Evolutionary conservation across 1,284 basidiomycete species (phyloP), one percentile per base, ranked within the genome.

Genomic region (Leccinum fallax): DNA sequence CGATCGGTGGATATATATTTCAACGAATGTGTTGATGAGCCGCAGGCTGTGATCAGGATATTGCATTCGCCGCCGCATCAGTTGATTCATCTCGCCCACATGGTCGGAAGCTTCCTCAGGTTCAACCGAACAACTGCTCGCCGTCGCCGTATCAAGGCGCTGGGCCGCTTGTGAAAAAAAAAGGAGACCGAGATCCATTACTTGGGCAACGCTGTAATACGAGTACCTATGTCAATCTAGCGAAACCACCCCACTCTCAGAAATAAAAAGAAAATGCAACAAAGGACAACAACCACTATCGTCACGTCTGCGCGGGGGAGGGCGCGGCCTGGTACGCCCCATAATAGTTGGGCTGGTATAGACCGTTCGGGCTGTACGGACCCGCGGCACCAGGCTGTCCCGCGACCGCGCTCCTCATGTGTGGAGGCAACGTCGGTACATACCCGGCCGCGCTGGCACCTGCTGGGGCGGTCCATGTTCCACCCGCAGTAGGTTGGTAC

Each of bases 391-490:
- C 64, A 5, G 67, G 57, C 55, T 74, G 76, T 16, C 70, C 70
- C 1, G 64, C 53, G n/a, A 66, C 72, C 3, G 62, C 61, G 10
- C 53, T 65, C 57, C 72, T 60, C 71, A 81, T 70, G 60, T 81
- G 81, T 53, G 77, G 70, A 5, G 80, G 81, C 15, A 83, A 66
- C 26, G 77, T 80, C n/a, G 80, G 75, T 3, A 79, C 69, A 36
- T 74, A 75, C 2, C 71, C 71, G 5, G 65, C 36, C 5, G 67
- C 43, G 19, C 24, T 58, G 3, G 67, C 5, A 15, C 64, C 66
- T 7, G 65, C 51, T 28, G 70, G 66, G 15, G 64, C 53, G 9
- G 69, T 48, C 60, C 73, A 76, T 6, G 69, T 66, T 19, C 68
- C 66, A 65, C 73, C 73, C 1, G 70, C 60, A 3, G 68, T 48